Evolutionary conservation across 768 basidiomycete genomes (phyloP).

Genomic region (Rickenella mellea): DNA sequence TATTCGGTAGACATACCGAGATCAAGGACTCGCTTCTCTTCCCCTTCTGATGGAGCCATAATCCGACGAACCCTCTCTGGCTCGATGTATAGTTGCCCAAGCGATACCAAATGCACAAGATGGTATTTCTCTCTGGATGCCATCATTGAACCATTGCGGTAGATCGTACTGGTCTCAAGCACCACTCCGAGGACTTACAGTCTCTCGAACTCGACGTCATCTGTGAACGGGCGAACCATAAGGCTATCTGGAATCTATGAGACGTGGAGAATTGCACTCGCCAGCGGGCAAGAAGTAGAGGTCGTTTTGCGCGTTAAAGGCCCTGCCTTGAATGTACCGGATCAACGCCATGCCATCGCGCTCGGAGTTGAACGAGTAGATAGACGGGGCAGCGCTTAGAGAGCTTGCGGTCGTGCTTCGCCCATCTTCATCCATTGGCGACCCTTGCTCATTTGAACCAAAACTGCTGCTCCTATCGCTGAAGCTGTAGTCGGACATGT

Average conservation of each 20-base stretch:
- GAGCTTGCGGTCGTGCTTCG: too few species aligned
- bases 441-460: too few species aligned
- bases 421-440: too few species aligned
- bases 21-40: not conserved
- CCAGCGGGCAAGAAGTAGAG: constrained; percentile 3
- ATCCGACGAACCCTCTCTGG: not conserved
- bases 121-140: constrained; percentile 3
- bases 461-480: too few species aligned
- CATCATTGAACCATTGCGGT: too few species aligned
- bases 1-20: not conserved
- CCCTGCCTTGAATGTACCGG: not conserved
- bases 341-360: constrained; percentile 2
- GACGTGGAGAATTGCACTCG: not conserved
- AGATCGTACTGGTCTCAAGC: not conserved
- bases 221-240: not conserved
- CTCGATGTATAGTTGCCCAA: not conserved
- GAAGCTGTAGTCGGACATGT: too few species aligned
- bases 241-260: not conserved
- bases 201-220: not conserved
- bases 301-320: constrained; percentile 2
- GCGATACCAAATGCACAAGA: constrained; percentile 1
- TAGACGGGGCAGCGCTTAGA: not conserved
- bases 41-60: not conserved
- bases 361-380: not conserved
- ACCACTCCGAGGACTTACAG: not conserved